Percentiles rank a stretch among this genome's conserved stretches.
These are phyloP conservation scores for Paspalum vaginatum DNA, from an alignment of 176 grass and related monocot genomes.

Conservation along the genomic window DNA sequence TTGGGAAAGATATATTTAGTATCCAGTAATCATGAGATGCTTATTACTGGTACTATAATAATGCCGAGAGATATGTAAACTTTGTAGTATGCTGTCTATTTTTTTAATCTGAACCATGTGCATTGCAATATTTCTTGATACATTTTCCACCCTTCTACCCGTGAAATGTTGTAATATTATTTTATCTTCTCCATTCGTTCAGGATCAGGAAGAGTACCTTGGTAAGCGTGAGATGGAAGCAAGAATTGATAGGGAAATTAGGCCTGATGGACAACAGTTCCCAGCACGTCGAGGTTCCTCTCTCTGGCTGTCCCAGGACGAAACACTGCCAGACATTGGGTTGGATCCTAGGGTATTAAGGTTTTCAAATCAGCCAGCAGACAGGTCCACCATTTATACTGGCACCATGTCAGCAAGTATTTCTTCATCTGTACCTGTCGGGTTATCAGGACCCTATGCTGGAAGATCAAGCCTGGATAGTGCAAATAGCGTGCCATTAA, in stretches of 20 bases:
- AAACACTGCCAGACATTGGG: slow-evolving; percentile 35
- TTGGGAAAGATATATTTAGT: slow-evolving; percentile 9
- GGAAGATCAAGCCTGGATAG: slow-evolving; percentile 52
- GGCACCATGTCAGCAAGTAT: slow-evolving; percentile 43
- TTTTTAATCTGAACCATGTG: slow-evolving; percentile 3
- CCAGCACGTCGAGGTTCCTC: slow-evolving; percentile 42
- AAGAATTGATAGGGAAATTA: slow-evolving; percentile 56
- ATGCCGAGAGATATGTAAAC: background rate
- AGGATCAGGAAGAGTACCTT: slow-evolving; percentile 64
- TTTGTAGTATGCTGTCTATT: background rate
- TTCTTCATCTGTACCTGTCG: slow-evolving; percentile 54
- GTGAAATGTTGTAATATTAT: background rate
- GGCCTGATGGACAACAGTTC: slow-evolving; percentile 38
- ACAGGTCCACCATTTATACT: slow-evolving; percentile 36
- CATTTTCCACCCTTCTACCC: background rate
- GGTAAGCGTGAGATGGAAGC: slow-evolving; percentile 46
- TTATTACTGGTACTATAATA: slow-evolving; percentile 32
- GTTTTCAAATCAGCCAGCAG: slow-evolving; percentile 51
- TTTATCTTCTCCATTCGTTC: slow-evolving; percentile 31
- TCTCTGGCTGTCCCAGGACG: slow-evolving; percentile 41
- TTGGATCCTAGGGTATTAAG: slow-evolving; percentile 51
- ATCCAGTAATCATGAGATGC: background rate
- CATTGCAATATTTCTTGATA: slow-evolving; percentile 13
- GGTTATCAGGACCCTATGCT: slow-evolving; percentile 39
- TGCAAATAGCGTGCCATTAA: slow-evolving; percentile 29